These are phyloP conservation scores for Clonostachys rosea DNA, from an alignment of 2,329 filamentous ascomycete genomes.

Conservation along the genomic window DNA sequence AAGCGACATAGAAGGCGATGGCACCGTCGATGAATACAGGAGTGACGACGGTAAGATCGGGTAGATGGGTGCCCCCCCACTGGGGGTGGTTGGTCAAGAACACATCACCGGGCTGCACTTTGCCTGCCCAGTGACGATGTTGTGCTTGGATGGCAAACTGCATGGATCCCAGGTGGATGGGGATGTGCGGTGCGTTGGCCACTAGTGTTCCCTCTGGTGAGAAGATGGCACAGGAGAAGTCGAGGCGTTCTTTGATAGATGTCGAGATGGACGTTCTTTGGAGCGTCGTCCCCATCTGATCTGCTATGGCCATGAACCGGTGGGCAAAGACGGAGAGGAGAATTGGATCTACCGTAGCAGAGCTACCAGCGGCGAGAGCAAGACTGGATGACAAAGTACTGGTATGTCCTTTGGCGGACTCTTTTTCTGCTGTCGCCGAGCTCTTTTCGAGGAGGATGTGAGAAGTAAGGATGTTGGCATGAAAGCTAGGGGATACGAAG, in stretches of 20 bases:
- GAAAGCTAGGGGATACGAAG: slow-evolving; percentile 14
- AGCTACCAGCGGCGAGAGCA: too few relatives aligned
- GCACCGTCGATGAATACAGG: slow-evolving; percentile 34
- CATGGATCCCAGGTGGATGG: slow-evolving; percentile 34
- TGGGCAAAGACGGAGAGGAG: slow-evolving; percentile 49
- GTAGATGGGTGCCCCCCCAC: slow-evolving; percentile 30
- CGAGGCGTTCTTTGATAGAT: slow-evolving; percentile 38
- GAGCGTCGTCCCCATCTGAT: slow-evolving; percentile 52
- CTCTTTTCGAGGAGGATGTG: slow-evolving; percentile 21
- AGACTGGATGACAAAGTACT: too few relatives aligned
- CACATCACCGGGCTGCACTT: slow-evolving; percentile 28
- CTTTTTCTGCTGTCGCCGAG: background rate
- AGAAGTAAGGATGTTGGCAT: slow-evolving; percentile 17
- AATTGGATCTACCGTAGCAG: slow-evolving; percentile 35
- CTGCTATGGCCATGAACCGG: slow-evolving; percentile 54
- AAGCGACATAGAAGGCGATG: slow-evolving; percentile 30
- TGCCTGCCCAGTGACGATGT: slow-evolving; percentile 22
- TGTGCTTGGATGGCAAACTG: slow-evolving; percentile 30
- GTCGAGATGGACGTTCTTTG: slow-evolving; percentile 55
- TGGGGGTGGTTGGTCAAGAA: slow-evolving; percentile 30
- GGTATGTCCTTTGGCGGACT: too few relatives aligned
- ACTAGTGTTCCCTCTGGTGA: slow-evolving; percentile 30
- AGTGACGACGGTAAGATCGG: slow-evolving; percentile 33
- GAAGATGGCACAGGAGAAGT: slow-evolving; percentile 37
- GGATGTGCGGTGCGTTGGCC: slow-evolving; percentile 33